Conservation (phyloP, 306 rosid genomes). For the Argentina anserina region DNA sequence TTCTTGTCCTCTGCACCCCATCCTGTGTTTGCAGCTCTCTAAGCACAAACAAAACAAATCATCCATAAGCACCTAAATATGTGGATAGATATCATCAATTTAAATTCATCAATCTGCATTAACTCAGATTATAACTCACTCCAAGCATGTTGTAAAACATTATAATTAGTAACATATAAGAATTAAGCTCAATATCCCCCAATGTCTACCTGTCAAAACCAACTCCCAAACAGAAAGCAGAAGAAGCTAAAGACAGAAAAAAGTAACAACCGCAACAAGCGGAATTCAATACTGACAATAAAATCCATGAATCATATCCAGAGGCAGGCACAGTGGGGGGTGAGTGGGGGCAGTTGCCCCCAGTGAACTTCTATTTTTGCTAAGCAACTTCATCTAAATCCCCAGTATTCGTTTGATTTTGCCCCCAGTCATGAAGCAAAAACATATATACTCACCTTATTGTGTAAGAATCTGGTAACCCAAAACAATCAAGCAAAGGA, state of each 20-base stretch:
- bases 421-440: too few species aligned
- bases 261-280: not conserved
- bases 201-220: not conserved
- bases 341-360: too few species aligned
- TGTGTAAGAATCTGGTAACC: too few species aligned
- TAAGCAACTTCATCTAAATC: too few species aligned
- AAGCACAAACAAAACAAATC: slow-evolving; percentile 18
- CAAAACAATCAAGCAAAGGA: too few species aligned
- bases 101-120: not conserved
- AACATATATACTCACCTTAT: too few species aligned
- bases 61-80: slow-evolving; percentile 16
- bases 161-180: not conserved
- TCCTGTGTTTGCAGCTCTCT: slow-evolving; percentile 97
- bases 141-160: not conserved
- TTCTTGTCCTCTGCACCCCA: slow-evolving; percentile 66
- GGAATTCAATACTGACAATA: not conserved
- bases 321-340: too few species aligned
- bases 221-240: not conserved
- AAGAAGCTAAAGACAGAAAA: not conserved
- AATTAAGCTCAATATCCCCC: not conserved
- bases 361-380: too few species aligned
- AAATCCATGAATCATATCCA: not conserved
- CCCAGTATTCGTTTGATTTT: too few species aligned
- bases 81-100: not conserved
- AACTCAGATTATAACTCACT: not conserved